These are phyloP conservation scores for Uronychia binucleata DNA, from an alignment of 73 alveolate species.

Conservation along the genomic window DNA sequence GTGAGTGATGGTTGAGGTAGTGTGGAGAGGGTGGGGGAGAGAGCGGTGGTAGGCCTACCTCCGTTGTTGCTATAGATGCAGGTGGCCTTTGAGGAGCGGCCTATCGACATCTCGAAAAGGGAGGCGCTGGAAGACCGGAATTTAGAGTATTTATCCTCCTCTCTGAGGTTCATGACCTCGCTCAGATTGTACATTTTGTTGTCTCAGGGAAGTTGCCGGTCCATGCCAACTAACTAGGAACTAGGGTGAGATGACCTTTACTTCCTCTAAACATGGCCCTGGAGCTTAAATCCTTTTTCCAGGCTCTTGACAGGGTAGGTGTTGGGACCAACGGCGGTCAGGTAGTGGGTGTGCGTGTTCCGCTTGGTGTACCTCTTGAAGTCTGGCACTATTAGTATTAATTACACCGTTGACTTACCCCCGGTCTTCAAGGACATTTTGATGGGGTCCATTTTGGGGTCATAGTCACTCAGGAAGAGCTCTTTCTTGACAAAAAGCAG, in stretches of 20 bases:
- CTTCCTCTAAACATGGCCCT: neutral
- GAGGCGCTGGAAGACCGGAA: too few relatives aligned
- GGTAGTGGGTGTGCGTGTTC: neutral
- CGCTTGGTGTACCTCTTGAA: neutral
- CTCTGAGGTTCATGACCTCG: neutral
- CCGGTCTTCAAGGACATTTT: neutral
- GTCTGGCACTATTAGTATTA: neutral
- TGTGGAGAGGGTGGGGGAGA: too few relatives aligned
- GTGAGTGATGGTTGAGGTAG: too few relatives aligned
- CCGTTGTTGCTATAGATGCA: too few relatives aligned
- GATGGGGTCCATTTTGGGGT: neutral
- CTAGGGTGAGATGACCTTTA: neutral
- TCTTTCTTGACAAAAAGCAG: slow-evolving; percentile 1
- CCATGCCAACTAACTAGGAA: neutral
- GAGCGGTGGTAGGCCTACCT: too few relatives aligned
- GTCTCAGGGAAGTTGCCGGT: neutral
- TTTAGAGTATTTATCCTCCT: slow-evolving; percentile 2
- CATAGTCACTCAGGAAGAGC: slow-evolving; percentile 7
- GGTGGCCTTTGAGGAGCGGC: too few relatives aligned
- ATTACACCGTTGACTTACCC: neutral
- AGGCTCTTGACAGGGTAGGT: neutral
- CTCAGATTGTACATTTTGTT: neutral
- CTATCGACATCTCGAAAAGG: too few relatives aligned
- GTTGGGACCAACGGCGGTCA: neutral
- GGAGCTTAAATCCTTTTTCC: neutral